phyloP scores from a whole-genome alignment of 108 stramenopile genomes.

The Conticribra weissflogii region DNA sequence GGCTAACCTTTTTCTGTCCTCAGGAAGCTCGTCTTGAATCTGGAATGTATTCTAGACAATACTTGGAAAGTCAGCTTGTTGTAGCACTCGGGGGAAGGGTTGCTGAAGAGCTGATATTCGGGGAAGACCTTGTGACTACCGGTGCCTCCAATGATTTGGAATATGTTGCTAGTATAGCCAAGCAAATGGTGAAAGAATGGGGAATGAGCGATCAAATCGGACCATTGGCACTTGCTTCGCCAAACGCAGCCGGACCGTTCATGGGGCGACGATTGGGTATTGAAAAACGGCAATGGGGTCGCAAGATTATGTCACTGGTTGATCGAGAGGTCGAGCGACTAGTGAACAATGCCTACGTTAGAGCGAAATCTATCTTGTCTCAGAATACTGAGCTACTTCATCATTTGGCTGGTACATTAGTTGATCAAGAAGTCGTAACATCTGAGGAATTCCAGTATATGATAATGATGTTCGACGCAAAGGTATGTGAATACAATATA shows the following conservation, averaged over 20 bases:
- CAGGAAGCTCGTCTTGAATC: constrained; percentile 90
- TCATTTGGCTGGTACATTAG: constrained; percentile 74
- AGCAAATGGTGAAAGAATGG: constrained; percentile 96
- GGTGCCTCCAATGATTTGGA: constrained; percentile 98
- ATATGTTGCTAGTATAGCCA: constrained; percentile 93
- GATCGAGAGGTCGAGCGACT: constrained; percentile 94
- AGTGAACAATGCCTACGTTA: constrained; percentile 90
- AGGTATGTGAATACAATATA: constrained; percentile 75
- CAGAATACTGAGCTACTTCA: constrained; percentile 88
- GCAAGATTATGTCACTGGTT: constrained; percentile 70
- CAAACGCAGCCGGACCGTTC: constrained; percentile 65
- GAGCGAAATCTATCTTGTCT: constrained; percentile 84
- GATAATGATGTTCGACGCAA: constrained; percentile 80
- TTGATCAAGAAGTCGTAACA: constrained; percentile 93
- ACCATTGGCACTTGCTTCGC: constrained; percentile 81
- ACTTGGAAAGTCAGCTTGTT: constrained; percentile 91
- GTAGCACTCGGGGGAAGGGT: constrained; percentile 97
- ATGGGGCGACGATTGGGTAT: constrained; percentile 76
- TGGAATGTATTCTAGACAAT: constrained; percentile 91
- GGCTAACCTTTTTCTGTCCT: constrained; percentile 95
- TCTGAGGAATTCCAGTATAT: constrained; percentile 95
- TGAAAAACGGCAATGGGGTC: constrained; percentile 79
- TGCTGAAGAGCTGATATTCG: constrained; percentile 97
- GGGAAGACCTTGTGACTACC: constrained; percentile 94
- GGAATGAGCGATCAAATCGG: constrained; percentile 96